Percentiles rank a stretch among this genome's conserved stretches.
phyloP scores from a whole-genome alignment of 371 early-diverging fungal species.

The Mortierella sp. region DNA sequence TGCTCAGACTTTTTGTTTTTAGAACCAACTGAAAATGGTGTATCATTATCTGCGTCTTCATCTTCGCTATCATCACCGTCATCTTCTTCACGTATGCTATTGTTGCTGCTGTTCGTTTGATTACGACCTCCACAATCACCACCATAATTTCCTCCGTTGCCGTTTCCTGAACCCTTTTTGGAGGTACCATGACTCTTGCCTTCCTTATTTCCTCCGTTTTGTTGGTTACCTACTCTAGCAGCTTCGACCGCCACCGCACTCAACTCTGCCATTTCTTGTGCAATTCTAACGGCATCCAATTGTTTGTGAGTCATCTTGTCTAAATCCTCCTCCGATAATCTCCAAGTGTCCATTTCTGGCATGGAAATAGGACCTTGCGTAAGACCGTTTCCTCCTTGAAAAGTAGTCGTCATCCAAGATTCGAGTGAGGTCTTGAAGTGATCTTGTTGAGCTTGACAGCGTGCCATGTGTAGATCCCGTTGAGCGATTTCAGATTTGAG shows the following conservation, averaged over 20 bases:
- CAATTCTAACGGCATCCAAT: constrained; percentile 2
- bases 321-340: constrained; percentile 24
- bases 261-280: constrained; percentile 33
- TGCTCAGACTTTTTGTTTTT: neutral
- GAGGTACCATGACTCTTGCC: constrained; percentile 10
- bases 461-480: constrained; percentile 58
- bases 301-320: constrained; percentile 23
- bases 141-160: neutral
- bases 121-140: neutral
- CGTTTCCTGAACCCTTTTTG: neutral
- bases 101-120: neutral
- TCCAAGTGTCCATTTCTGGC: constrained; percentile 24
- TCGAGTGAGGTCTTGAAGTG: constrained; percentile 53
- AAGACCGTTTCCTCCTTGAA: neutral
- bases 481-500: constrained; percentile 62
- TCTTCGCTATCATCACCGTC: neutral
- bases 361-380: neutral
- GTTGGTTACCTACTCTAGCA: constrained; percentile 38
- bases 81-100: neutral
- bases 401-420: constrained; percentile 36
- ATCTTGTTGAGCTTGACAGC: constrained; percentile 58
- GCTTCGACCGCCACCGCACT: constrained; percentile 46
- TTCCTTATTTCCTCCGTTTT: constrained; percentile 20
- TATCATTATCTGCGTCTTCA: constrained; percentile 17
- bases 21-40: neutral